Conservation (phyloP, 495 filamentous ascomycete genomes). For the Penicillium argentinense region DNA sequence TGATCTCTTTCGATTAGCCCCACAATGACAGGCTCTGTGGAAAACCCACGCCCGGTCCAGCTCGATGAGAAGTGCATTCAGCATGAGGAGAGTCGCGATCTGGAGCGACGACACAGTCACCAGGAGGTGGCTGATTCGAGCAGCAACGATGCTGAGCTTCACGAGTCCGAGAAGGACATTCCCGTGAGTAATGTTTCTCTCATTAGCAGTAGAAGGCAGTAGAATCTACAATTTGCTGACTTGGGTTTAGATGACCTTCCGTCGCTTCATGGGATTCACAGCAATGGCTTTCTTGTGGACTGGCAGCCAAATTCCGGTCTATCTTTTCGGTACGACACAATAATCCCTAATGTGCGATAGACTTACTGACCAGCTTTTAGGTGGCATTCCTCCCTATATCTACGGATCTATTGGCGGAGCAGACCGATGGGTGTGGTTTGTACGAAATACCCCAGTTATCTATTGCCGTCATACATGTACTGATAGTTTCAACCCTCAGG, state of each 20-base stretch:
- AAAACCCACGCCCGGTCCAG: conserved; percentile 17
- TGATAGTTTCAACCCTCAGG: conserved; percentile 17
- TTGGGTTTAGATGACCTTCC: conserved; percentile 51
- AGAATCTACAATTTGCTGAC: conserved; percentile 2
- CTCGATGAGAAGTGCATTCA: conserved; percentile 29
- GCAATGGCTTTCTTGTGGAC: conserved; percentile 69
- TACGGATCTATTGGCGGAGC: conserved; percentile 64
- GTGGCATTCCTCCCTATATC: conserved; percentile 62
- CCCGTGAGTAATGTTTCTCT: conserved; percentile 9
- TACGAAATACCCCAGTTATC: conserved; percentile 20
- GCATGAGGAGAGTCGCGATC: conserved; percentile 14
- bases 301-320: conserved; percentile 63
- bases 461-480: background rate
- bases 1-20: background rate
- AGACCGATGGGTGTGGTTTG: conserved; percentile 73
- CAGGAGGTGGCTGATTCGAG: conserved; percentile 18
- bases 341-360: background rate
- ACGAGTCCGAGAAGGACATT: conserved; percentile 24
- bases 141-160: conserved; percentile 20
- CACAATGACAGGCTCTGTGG: conserved; percentile 18
- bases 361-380: conserved; percentile 24
- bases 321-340: conserved; percentile 51
- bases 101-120: conserved; percentile 25
- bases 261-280: conserved; percentile 57
- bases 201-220: background rate